phyloP scores from a whole-genome alignment of 441 rosid species.

The Aleurites moluccanus region DNA sequence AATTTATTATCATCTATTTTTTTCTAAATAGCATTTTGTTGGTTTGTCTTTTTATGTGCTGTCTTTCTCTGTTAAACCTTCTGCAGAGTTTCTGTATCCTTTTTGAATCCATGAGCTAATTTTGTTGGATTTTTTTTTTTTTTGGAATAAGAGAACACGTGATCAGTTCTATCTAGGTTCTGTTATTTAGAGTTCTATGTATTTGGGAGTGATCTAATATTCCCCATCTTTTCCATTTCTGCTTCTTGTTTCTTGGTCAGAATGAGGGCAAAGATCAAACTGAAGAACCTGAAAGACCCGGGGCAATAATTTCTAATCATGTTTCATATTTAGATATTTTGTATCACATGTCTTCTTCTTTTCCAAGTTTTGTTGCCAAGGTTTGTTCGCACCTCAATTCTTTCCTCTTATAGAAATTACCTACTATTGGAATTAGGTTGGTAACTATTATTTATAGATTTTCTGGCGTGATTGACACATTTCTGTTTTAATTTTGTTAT shows the following conservation, averaged over 20 bases:
- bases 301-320: conserved; percentile 85
- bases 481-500: conserved; percentile 21
- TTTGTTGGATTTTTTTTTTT: background rate
- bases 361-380: conserved; percentile 99
- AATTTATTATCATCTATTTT: no score
- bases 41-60: background rate
- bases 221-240: conserved; percentile 7
- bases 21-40: no score
- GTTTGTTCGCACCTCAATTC: conserved; percentile 42
- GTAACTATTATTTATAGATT: background rate
- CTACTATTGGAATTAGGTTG: background rate
- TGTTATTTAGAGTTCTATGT: background rate
- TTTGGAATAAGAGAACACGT: background rate
- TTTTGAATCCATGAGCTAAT: background rate
- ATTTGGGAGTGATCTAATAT: background rate
- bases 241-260: conserved; percentile 30
- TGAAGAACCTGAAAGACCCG: conserved; percentile 65
- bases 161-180: background rate
- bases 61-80: background rate
- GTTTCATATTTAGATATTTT: conserved; percentile 87
- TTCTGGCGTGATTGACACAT: conserved; percentile 36
- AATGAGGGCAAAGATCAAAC: conserved; percentile 37
- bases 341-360: conserved; percentile 92
- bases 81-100: background rate
- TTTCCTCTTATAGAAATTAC: background rate